Conservation (phyloP, 1,284 basidiomycete species). For the Malassezia restricta region DNA sequence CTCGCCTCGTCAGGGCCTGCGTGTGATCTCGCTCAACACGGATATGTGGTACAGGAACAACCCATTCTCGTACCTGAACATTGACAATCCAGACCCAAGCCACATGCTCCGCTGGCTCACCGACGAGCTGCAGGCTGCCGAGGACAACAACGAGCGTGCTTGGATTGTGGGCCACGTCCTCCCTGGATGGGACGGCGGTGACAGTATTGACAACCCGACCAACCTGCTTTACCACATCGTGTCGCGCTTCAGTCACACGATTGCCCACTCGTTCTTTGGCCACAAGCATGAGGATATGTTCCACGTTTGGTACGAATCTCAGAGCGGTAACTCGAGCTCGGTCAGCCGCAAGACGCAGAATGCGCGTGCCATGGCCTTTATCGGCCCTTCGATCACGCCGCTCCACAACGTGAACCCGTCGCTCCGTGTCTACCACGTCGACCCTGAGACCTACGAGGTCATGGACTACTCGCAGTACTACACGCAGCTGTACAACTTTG, state of each 20-base stretch:
- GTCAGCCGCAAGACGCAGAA: slow-evolving; percentile 48
- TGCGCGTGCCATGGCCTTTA: slow-evolving; percentile 28
- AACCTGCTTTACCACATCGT: slow-evolving; percentile 52
- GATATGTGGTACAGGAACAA: slow-evolving; percentile 51
- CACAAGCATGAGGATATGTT: slow-evolving; percentile 71
- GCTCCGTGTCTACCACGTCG: slow-evolving; percentile 66
- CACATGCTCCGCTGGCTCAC: slow-evolving; percentile 68
- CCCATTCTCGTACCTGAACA: slow-evolving; percentile 65
- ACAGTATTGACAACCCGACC: slow-evolving; percentile 51
- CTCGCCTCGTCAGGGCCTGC: slow-evolving; percentile 56
- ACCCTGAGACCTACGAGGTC: slow-evolving; percentile 51
- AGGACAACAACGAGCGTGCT: slow-evolving; percentile 47
- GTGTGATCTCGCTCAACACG: slow-evolving; percentile 65
- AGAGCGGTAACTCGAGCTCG: slow-evolving; percentile 51
- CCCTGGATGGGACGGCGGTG: slow-evolving; percentile 57
- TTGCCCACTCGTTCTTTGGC: slow-evolving; percentile 67
- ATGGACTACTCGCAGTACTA: slow-evolving; percentile 42
- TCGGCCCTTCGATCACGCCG: slow-evolving; percentile 62
- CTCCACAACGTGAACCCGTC: slow-evolving; percentile 64
- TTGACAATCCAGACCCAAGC: slow-evolving; percentile 58
- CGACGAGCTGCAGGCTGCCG: slow-evolving; percentile 57
- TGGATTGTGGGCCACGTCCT: slow-evolving; percentile 71
- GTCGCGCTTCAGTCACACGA: slow-evolving; percentile 64
- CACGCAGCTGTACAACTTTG: slow-evolving; percentile 22
- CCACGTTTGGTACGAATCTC: slow-evolving; percentile 65